These are phyloP conservation scores for Talaromyces sp. DNA, from an alignment of 2,329 filamentous ascomycete species.

Conservation along the genomic window DNA sequence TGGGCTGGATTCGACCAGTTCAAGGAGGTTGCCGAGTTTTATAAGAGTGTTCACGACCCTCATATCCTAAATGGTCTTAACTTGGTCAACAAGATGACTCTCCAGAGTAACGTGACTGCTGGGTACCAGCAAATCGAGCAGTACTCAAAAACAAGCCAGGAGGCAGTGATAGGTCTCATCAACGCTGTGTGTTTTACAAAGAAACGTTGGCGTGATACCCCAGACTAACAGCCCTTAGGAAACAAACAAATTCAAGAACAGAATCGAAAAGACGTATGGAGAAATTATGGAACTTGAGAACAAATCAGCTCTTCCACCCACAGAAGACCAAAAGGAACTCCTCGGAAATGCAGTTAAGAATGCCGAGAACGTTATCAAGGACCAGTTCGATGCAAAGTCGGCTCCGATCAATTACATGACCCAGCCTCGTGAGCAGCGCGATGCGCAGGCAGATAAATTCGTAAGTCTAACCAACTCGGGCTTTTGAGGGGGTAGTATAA, in stretches of 20 bases:
- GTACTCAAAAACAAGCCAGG: background rate
- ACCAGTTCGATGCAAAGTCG: background rate
- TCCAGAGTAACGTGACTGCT: background rate
- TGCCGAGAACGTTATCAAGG: background rate
- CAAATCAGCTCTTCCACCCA: background rate
- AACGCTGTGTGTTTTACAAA: background rate
- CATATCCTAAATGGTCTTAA: background rate
- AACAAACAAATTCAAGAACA: background rate
- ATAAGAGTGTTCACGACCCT: slow-evolving; percentile 1
- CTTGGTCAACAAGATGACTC: background rate
- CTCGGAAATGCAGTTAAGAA: background rate
- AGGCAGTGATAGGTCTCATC: background rate
- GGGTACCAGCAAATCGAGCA: background rate
- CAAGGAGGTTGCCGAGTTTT: background rate
- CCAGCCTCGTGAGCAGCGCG: background rate
- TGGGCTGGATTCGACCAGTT: background rate
- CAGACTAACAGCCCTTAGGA: background rate
- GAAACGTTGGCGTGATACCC: background rate
- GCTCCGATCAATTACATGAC: background rate
- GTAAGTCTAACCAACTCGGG: background rate
- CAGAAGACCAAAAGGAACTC: background rate
- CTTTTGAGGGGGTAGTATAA: background rate
- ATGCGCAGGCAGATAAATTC: background rate
- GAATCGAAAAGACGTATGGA: background rate
- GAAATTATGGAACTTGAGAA: background rate